Conservation (phyloP, 176 grass and related monocot species). For the Raddia distichophylla region DNA sequence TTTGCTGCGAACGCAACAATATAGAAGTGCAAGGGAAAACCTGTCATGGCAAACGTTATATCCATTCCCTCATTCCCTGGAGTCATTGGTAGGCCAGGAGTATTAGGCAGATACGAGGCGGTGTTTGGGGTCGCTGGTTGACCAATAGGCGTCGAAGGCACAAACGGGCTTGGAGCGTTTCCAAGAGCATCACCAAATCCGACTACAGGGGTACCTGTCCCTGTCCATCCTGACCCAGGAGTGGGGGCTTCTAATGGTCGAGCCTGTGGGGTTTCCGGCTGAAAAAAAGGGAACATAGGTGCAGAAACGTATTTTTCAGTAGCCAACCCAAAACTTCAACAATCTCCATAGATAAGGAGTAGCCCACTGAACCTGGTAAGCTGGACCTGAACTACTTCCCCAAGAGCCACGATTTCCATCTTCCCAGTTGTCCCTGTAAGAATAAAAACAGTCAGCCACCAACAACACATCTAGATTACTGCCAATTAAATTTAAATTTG, state of each 20-base stretch:
- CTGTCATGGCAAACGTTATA: constrained; percentile 67
- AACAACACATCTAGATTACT: constrained; percentile 33
- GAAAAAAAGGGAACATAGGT: constrained; percentile 33
- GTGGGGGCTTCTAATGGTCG: constrained; percentile 82
- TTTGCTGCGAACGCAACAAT: not conserved
- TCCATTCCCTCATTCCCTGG: constrained; percentile 72
- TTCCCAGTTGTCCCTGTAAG: constrained; percentile 70
- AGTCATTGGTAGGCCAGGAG: constrained; percentile 81
- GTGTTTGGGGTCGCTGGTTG: constrained; percentile 76
- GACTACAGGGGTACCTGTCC: constrained; percentile 58
- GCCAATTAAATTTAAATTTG: not conserved
- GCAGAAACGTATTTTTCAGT: constrained; percentile 21
- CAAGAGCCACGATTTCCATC: constrained; percentile 72
- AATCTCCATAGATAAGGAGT: not conserved
- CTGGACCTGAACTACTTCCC: constrained; percentile 56
- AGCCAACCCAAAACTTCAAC: not conserved
- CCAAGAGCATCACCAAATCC: constrained; percentile 57
- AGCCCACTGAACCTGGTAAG: constrained; percentile 61
- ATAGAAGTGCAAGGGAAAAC: constrained; percentile 33
- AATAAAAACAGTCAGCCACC: constrained; percentile 23
- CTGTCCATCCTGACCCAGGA: constrained; percentile 67
- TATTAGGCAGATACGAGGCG: constrained; percentile 62
- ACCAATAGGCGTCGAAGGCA: constrained; percentile 61
- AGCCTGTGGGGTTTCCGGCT: constrained; percentile 68
- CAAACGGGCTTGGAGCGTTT: constrained; percentile 56